Evolutionary conservation across 2,329 filamentous ascomycete species (phyloP), one percentile per base, ranked within the genome.

Genomic region (Ascomycota sp.): DNA sequence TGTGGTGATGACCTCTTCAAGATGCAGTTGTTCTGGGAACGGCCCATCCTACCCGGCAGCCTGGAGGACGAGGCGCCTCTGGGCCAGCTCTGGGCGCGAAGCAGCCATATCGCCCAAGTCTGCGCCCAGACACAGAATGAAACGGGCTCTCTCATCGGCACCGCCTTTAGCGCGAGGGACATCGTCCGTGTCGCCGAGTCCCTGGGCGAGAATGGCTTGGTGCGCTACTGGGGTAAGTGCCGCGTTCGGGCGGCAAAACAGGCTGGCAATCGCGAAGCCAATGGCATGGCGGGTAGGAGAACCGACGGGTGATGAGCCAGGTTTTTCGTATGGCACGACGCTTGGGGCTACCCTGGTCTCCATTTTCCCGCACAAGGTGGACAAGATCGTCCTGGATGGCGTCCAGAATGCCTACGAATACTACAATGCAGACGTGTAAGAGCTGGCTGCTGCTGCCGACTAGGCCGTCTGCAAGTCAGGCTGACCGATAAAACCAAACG

Each of bases 131-230:
- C 23, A 10, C 35, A 38, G 0, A 43, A 48, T 11, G 37, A 50
- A 3, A 53, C 40, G 1, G 56, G 48, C 2, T 30, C 31, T 4
- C 37, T 55, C 7, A 38, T 62, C 4, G 55, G 59, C 8, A 61
- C 56, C 0, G 51, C 53, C 0, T 61, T 56, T 34, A 46, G 49
- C 0, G 59, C 50, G 0, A 41, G 58, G 22, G 61, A 65, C 33
- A 44, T 61, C 36, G 51, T 60, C 32, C 32, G 40, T 5, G 51
- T 63, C 30, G 53, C 54, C 1, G 58, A 63, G 29, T 52, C 55
- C 1, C 41, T 57, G 5, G 45, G 40, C 2, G 48, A 52, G 19
- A 53, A 55, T 32, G 48, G 50, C 12, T 29, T 53, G 38, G 33
- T 56, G 5, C 39, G 51, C 8, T 61, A 50, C 34, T 56, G 47